Evolutionary conservation across 345 rosid species (phyloP).

Genomic region (Linum tenue): DNA sequence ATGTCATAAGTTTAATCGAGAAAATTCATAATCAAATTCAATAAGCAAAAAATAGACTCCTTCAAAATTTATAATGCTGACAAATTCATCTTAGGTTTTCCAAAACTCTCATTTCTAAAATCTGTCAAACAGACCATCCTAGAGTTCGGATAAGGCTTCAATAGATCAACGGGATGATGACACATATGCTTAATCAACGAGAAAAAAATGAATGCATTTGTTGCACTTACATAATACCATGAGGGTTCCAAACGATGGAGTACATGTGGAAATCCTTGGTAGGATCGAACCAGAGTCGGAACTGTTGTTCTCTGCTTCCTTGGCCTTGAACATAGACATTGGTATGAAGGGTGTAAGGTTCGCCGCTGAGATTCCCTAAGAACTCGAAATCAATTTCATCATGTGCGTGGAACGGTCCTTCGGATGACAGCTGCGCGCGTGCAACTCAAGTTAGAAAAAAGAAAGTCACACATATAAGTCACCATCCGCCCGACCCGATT

Average conservation of each 20-base stretch:
- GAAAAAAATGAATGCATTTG: not conserved
- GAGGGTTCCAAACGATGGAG: constrained; percentile 10
- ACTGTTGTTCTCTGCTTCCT: constrained; percentile 11
- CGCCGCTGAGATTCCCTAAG: constrained; percentile 10
- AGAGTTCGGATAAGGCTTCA: too few species aligned
- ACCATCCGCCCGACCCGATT: not conserved
- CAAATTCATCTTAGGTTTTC: too few species aligned
- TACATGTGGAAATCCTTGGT: constrained; percentile 8
- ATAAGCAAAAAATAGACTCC: too few species aligned
- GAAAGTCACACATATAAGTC: not conserved
- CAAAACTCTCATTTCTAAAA: too few species aligned
- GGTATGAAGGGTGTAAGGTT: constrained; percentile 10
- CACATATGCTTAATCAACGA: too few species aligned
- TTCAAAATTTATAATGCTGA: too few species aligned
- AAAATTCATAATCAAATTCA: too few species aligned
- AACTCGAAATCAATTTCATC: constrained; percentile 14
- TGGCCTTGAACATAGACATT: constrained; percentile 7
- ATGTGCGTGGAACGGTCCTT: constrained; percentile 16
- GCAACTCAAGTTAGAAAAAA: not conserved
- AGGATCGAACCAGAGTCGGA: constrained; percentile 15
- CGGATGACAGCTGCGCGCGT: constrained; percentile 17
- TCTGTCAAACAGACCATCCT: too few species aligned
- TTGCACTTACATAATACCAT: constrained; percentile 12
- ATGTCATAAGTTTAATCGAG: too few species aligned
- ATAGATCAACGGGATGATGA: too few species aligned